Percentiles rank a stretch among this genome's conserved stretches.
Evolutionary conservation across 2,329 filamentous ascomycete species (phyloP).

Genomic region (Cytospora piceicola): DNA sequence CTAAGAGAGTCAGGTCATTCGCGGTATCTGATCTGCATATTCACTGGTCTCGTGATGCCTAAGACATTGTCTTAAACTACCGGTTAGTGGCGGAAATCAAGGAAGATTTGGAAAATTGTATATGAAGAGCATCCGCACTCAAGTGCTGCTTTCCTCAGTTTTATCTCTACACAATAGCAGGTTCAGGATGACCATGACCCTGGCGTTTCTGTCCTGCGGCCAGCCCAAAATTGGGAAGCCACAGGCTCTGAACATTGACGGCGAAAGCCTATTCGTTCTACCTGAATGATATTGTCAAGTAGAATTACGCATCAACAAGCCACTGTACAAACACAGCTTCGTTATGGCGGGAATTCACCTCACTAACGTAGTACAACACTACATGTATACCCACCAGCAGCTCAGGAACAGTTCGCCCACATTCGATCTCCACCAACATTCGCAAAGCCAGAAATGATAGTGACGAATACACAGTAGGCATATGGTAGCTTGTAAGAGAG

Average conservation of each 20-base stretch:
- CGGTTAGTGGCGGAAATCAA: not conserved
- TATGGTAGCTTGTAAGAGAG: too few relatives aligned
- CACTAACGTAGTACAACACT: too few relatives aligned
- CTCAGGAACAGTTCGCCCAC: too few relatives aligned
- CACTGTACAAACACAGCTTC: not conserved
- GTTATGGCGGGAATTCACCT: not conserved
- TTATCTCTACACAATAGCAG: not conserved
- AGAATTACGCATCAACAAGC: not conserved
- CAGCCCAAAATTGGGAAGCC: not conserved
- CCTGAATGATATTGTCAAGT: not conserved
- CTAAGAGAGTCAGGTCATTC: constrained; percentile 34
- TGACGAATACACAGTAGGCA: too few relatives aligned
- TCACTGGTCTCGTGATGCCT: not conserved
- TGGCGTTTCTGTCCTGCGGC: not conserved
- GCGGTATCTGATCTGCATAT: not conserved
- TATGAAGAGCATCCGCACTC: not conserved
- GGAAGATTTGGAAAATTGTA: not conserved
- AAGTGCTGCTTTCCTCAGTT: not conserved
- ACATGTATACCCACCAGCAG: too few relatives aligned
- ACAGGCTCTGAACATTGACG: not conserved
- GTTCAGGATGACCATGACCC: not conserved
- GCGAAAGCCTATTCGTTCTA: too few relatives aligned
- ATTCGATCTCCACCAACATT: too few relatives aligned
- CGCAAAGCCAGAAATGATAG: too few relatives aligned
- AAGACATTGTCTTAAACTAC: not conserved